A percentile compares a stretch with the other conserved stretches of the same genome.
These are phyloP conservation scores for Aspergillus niger DNA, from an alignment of 2,329 filamentous ascomycete genomes.

Conservation along the genomic window DNA sequence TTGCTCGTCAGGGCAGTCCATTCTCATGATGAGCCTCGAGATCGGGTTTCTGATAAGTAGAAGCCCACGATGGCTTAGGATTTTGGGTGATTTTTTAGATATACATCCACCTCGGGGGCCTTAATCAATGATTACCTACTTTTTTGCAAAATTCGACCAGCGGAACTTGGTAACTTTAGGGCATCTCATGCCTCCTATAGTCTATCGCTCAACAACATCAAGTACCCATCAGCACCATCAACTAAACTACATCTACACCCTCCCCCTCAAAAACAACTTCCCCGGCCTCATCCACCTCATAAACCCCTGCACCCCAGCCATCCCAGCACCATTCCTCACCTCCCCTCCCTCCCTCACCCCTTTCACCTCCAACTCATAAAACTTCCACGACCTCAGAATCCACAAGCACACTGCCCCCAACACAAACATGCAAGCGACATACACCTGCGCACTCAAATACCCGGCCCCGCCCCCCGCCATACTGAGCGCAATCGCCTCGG, in stretches of 20 bases:
- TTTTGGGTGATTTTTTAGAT: too few relatives aligned
- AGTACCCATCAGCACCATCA: too few relatives aligned
- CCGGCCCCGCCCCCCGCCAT: background rate
- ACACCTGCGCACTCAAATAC: background rate
- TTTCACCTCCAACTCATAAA: constrained; percentile 16
- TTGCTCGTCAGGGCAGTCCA: too few relatives aligned
- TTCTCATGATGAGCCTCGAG: too few relatives aligned
- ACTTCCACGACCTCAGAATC: constrained; percentile 9
- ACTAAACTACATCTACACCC: background rate
- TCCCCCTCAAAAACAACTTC: constrained; percentile 13
- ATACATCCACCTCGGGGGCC: too few relatives aligned
- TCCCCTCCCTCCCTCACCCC: background rate
- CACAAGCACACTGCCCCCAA: constrained; percentile 4
- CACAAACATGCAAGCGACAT: constrained; percentile 3
- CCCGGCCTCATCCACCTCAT: constrained; percentile 10
- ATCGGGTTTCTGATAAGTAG: too few relatives aligned
- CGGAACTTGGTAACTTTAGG: too few relatives aligned
- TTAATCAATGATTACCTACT: too few relatives aligned
- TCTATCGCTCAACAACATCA: too few relatives aligned
- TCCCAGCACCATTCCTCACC: background rate
- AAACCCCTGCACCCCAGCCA: constrained; percentile 5
- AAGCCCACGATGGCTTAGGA: too few relatives aligned
- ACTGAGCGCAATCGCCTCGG: constrained; percentile 19
- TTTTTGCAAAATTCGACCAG: too few relatives aligned
- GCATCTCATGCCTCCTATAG: too few relatives aligned